Evolutionary conservation across 331 rosid species (phyloP), one percentile per base, ranked within the genome.

Genomic region (Arachis monticola): DNA sequence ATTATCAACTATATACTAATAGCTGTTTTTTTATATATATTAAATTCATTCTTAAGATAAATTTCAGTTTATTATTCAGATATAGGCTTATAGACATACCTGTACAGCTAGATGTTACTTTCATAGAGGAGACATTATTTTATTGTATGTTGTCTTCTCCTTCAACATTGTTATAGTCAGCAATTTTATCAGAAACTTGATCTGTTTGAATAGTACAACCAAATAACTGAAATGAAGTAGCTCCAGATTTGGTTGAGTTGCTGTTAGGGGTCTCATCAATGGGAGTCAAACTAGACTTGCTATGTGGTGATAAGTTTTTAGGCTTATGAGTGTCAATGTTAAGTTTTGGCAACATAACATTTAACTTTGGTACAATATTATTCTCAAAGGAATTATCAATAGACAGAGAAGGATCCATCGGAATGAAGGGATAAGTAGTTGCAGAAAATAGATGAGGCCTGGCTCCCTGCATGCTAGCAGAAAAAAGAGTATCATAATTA

Each of bases 401-500:
- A 17, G 22, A 17, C 22, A 17, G 22, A 17, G 22, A 17, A 17
- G 22, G 22, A 17, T 17, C 22, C 22, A 17, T 17, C 22, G 22
- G 22, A 17, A 17, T 17, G 22, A 17, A 17, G 22, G 22, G 22
- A 17, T 17, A 17, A 17, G 22, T 17, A 17, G 22, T 17, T 17
- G 22, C 22, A 17, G 22, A 17, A 17, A 17, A 17, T 17, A 17
- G 22, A 17, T 17, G 22, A 17, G 22, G 22, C 22, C 22, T 17
- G 22, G 22, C 22, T 92, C 97, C 97, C 97, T 90, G 96, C 97
- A 90, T 92, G 97, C 92, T 88, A 72, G 86, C 94, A 83, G 22
- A 17, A 17, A 96, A 94, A 85, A 81, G 77, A 73, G 70, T 70
- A 86, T 72, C 78, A 65, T 71, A 78, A 84, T 17, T 17, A 17